These are phyloP conservation scores for Afroboletus lepidellus DNA, from an alignment of 1,284 basidiomycete genomes.

Conservation along the genomic window DNA sequence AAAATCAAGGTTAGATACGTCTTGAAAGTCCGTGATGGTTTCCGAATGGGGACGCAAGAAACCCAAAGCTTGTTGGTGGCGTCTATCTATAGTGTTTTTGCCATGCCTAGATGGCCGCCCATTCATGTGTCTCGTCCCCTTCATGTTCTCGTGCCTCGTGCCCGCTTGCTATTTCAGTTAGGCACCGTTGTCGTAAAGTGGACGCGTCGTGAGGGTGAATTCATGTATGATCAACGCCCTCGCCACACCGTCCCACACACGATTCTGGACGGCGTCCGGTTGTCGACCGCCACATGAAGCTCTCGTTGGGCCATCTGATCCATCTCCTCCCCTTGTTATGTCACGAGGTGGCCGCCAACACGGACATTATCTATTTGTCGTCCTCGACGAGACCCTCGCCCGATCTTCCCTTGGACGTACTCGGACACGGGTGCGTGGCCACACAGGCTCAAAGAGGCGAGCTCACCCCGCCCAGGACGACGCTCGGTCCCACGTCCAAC, in stretches of 20 bases:
- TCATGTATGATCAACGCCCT: conserved; percentile 9
- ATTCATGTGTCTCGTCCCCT: conserved; percentile 15
- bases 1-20: conserved; percentile 16
- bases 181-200: conserved; percentile 7
- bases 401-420: conserved; percentile 27
- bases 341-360: conserved; percentile 48
- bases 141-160: conserved; percentile 22
- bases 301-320: conserved; percentile 9
- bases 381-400: conserved; percentile 28
- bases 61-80: conserved; percentile 20
- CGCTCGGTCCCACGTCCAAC: conserved; percentile 26
- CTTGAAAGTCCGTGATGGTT: conserved; percentile 33
- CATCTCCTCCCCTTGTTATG: conserved; percentile 24
- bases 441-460: too few relatives aligned
- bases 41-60: background rate
- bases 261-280: conserved; percentile 13
- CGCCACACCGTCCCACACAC: conserved; percentile 11
- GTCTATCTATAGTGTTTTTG: conserved; percentile 6
- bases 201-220: conserved; percentile 14
- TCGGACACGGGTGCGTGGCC: conserved; percentile 41
- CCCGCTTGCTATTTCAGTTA: conserved; percentile 14
- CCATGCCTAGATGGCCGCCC: conserved; percentile 23
- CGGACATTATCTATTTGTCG: conserved; percentile 63
- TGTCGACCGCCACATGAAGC: conserved; percentile 27
- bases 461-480: conserved; percentile 29